Base-by-base conservation (phyloP, 2,329 filamentous ascomycete species). In the Simplicillium sp. region DNA sequence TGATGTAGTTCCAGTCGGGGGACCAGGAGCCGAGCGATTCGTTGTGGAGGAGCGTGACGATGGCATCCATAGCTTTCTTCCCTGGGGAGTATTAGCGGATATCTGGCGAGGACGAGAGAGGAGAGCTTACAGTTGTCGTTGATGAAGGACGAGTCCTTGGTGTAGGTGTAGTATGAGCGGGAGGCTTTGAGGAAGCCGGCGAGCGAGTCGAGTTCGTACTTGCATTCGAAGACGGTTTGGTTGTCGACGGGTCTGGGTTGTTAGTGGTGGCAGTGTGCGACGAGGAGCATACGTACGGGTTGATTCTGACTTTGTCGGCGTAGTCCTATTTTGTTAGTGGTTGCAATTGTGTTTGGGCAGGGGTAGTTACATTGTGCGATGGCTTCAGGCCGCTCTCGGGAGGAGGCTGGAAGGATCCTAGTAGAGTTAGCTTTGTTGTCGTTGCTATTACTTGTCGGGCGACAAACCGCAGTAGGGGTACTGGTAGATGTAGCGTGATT, bases 391-490 rank as follows among this genome's bases (percentile, higher is more conserved):
- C 76, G 39, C 84, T 87, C 39, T 87, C 84, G 3, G 77, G 72
- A 0, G 88, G 88, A 2, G 88, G 87, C 57, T 94, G 88, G 62
- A 94, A 94, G 11, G 86, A 83, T 57, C 94, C 92, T 54, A 11
- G 11, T 7, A 32, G 11, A 6, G 4, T 3, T 11, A n/a, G 36
- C 17, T 47, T 8, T 46, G 44, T 7, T 12, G 11, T 3, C 2
- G 3, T 14, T 11, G 36, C 14, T 11, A 16, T 12, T 17, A 7
- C 12, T 15, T 12, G 12, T 9, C 5, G 32, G 1, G 7, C 8
- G 7, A 34, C 43, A 3, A 34, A 53, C 53, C 52, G 70, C 88
- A 95, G 61, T 92, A 92, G 0, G 88, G 87, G 13, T 73, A 75
- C 28, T 72, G 71, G 40, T 77, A 66, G 39, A 87, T 70, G 56